phyloP scores from a whole-genome alignment of 140 eudicot genomes.

The Cichorium intybus region DNA sequence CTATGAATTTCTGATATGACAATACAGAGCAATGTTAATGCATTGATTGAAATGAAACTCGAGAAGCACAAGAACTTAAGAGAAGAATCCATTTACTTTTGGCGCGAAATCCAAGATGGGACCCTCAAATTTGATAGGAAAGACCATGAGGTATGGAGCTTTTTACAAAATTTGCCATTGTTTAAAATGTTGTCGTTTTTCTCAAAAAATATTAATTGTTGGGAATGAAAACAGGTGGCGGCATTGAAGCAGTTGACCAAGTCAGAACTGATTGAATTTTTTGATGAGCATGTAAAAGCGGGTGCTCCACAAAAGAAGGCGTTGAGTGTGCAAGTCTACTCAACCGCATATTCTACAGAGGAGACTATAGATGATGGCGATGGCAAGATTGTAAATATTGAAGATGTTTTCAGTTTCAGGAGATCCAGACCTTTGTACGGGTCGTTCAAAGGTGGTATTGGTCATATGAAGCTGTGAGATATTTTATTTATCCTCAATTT shows the following conservation, averaged over 20 bases:
- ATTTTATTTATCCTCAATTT: background rate
- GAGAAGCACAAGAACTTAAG: conserved; percentile 95
- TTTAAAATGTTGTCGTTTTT: background rate
- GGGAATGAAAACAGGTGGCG: conserved; percentile 58
- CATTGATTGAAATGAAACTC: conserved; percentile 86
- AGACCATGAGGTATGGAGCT: conserved; percentile 70
- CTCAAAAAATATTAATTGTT: background rate
- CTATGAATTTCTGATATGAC: conserved; percentile 3
- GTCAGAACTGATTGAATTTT: conserved; percentile 67
- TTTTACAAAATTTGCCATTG: background rate
- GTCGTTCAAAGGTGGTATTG: conserved; percentile 76
- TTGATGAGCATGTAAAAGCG: conserved; percentile 69
- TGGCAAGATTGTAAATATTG: conserved; percentile 38
- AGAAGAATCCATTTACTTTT: conserved; percentile 78
- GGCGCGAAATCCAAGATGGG: conserved; percentile 84
- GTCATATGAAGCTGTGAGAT: conserved; percentile 62
- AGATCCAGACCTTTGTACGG: conserved; percentile 87
- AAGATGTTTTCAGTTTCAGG: conserved; percentile 71
- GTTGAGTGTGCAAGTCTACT: conserved; percentile 70
- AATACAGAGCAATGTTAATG: conserved; percentile 80
- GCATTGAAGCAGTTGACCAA: conserved; percentile 73
- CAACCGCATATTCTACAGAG: conserved; percentile 62
- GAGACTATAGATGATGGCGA: conserved; percentile 33
- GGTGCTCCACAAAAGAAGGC: conserved; percentile 74
- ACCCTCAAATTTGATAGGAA: conserved; percentile 89